phyloP scores from a whole-genome alignment of 495 filamentous ascomycete species.

The Bacidia rubella region DNA sequence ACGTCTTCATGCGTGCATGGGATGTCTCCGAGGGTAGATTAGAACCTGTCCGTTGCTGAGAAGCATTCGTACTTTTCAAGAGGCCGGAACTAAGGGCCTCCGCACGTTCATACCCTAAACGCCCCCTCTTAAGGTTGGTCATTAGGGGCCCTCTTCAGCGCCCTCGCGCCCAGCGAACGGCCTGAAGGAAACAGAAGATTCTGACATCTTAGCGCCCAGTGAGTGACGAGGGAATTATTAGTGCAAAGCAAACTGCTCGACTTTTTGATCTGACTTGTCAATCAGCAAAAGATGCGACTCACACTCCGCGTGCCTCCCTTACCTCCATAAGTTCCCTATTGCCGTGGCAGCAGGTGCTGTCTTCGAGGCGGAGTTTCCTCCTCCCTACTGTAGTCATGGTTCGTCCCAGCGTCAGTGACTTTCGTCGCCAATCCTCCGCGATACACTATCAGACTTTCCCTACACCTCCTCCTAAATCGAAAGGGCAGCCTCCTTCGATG shows the following conservation, averaged over 20 bases:
- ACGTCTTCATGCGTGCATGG: too few relatives aligned
- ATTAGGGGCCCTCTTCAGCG: too few relatives aligned
- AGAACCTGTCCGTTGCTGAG: too few relatives aligned
- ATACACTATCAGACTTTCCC: slow-evolving; percentile 92
- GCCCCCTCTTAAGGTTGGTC: too few relatives aligned
- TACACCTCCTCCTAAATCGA: slow-evolving; percentile 73
- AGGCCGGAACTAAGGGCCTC: too few relatives aligned
- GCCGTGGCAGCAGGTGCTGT: background rate
- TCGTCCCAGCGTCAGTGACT: slow-evolving; percentile 1
- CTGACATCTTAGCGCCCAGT: too few relatives aligned
- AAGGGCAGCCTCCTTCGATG: slow-evolving; percentile 43
- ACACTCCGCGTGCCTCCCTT: background rate
- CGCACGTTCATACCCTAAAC: too few relatives aligned
- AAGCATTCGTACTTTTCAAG: too few relatives aligned
- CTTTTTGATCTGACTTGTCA: background rate
- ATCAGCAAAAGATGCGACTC: background rate
- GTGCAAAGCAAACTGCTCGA: background rate
- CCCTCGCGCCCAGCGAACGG: too few relatives aligned
- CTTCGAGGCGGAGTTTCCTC: background rate
- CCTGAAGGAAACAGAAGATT: too few relatives aligned
- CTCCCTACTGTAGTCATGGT: background rate
- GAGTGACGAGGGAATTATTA: too few relatives aligned
- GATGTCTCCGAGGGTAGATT: too few relatives aligned
- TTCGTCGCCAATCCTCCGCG: slow-evolving; percentile 52
- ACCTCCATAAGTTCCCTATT: slow-evolving; percentile 3